phyloP scores from a whole-genome alignment of 2,329 filamentous ascomycete species.

The Orbilia javanica region DNA sequence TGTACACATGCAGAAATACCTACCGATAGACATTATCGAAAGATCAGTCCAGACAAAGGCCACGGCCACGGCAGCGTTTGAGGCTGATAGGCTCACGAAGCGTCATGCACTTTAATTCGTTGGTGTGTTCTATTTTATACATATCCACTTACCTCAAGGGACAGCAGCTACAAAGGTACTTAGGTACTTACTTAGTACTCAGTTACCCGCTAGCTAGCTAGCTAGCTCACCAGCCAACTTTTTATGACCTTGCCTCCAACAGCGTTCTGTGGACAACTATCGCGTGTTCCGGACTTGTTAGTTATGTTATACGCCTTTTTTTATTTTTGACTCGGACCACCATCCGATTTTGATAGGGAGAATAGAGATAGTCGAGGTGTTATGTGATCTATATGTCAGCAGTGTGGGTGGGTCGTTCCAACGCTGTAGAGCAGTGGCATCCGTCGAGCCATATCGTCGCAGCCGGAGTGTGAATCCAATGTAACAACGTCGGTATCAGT shows the following conservation, averaged over 20 bases:
- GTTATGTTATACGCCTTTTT: neutral
- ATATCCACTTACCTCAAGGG: no score
- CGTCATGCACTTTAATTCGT: neutral
- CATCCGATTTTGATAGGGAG: constrained; percentile 47
- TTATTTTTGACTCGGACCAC: constrained; percentile 20
- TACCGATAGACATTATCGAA: no score
- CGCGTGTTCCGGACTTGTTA: constrained; percentile 32
- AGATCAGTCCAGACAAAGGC: neutral
- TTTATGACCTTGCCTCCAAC: constrained; percentile 14
- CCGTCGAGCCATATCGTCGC: constrained; percentile 17
- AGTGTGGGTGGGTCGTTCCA: constrained; percentile 40
- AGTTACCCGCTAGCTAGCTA: neutral
- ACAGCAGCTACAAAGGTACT: no score
- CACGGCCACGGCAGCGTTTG: neutral
- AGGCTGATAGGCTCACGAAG: neutral
- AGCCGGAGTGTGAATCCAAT: neutral
- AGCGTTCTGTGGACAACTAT: neutral
- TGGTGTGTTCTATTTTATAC: constrained; percentile 11
- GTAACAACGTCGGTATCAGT: constrained; percentile 13
- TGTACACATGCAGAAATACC: no score
- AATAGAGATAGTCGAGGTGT: neutral
- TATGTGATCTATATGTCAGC: no score
- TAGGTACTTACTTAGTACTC: neutral
- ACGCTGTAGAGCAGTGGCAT: constrained; percentile 4
- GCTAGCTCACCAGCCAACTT: no score